Evolutionary conservation across 768 basidiomycete species (phyloP), one percentile per base, ranked within the genome.

Genomic region (Trametes meyenii): DNA sequence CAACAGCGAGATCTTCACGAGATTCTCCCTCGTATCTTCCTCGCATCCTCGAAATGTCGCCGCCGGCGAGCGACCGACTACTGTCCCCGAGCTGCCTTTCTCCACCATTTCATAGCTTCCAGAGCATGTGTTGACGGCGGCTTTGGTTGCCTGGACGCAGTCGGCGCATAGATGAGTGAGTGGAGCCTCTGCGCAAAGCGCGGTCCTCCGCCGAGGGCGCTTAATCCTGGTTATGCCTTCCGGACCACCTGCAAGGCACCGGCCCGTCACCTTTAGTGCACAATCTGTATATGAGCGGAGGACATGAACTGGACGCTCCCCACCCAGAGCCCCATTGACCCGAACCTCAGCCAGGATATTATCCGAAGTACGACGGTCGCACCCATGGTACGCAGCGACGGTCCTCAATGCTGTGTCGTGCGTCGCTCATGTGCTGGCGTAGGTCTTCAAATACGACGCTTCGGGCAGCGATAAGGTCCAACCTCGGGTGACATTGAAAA

Each of bases 1-100:
- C 44, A 46, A 50, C 58, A 57, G 70, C 70, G 70, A 69, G 67
- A 63, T 69, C 61, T 49, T 58, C n/a, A 66, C 67, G 68, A 69
- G 63, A 65, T 66, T 67, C 62, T 58, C 55, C 68, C 68, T 52
- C n/a, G 40, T 38, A 59, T 65, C 50, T 58, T 21, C 49, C 26
- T 38, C 35, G 58, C 52, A 17, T 45, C 21, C 46, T 50, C 42
- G 24, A 54, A 24, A 29, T 38, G 36, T 11, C 26, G 33, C 50
- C 54, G 57, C 54, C 61, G 61, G 53, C 46, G 53, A 59, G 49
- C 42, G 49, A 50, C 48, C 55, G 55, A 21, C 10, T 35, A 44
- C 35, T 40, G 42, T 36, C 23, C 24, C 42, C 60, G 44, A 40
- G 5, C 38, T 58, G 60, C 64, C 53, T 43, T 58, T 55, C 60